Evolutionary conservation across 495 filamentous ascomycete species (phyloP).

Genomic region (Neurospora intermedia): DNA sequence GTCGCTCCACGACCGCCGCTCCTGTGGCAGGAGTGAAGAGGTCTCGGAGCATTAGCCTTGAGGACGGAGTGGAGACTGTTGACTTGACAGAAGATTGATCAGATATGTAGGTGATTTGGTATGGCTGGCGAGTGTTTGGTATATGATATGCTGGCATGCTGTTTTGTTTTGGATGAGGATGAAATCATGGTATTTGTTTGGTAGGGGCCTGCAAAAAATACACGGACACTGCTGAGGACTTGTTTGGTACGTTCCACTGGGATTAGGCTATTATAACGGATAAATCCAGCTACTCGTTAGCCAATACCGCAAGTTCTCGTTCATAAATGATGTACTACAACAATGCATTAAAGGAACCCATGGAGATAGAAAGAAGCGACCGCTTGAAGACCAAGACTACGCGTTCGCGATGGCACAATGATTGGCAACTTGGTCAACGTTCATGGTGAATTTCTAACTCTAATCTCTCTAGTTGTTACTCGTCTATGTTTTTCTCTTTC

Average conservation of each 20-base stretch:
- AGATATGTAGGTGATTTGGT: not conserved
- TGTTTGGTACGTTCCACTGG: too few relatives aligned
- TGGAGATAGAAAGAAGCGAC: not conserved
- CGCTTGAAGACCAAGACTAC: not conserved
- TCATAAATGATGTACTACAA: too few relatives aligned
- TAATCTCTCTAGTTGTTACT: not conserved
- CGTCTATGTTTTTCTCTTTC: not conserved
- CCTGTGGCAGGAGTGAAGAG: not conserved
- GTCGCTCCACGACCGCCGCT: not conserved
- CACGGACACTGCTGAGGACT: too few relatives aligned
- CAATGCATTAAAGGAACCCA: not conserved
- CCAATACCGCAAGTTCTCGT: too few relatives aligned
- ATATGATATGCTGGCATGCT: not conserved
- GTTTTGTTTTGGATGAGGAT: not conserved
- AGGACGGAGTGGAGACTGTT: not conserved
- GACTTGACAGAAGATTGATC: not conserved
- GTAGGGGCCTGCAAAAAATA: too few relatives aligned
- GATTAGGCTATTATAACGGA: too few relatives aligned
- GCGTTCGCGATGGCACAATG: not conserved
- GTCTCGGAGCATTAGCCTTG: not conserved
- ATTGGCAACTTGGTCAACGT: not conserved
- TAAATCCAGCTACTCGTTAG: too few relatives aligned
- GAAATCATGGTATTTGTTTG: not conserved
- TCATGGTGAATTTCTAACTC: not conserved
- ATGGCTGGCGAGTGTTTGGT: not conserved